phyloP scores from a whole-genome alignment of 139 green algal genomes.

The Coelastrella sp. region DNA sequence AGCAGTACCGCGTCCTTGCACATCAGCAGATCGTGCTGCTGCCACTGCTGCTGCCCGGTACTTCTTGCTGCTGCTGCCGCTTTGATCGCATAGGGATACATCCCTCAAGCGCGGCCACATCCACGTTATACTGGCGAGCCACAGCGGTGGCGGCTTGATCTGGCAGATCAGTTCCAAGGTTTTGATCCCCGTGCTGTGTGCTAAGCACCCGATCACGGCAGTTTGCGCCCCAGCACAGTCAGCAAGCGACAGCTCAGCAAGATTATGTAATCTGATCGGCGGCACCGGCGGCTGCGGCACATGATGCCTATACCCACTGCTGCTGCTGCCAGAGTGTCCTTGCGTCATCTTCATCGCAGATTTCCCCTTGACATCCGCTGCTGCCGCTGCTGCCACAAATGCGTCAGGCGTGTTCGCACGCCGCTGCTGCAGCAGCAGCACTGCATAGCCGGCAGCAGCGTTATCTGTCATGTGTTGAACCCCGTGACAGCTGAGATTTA shows the following conservation, averaged over 20 bases:
- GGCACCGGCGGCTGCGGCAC: not conserved
- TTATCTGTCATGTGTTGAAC: not conserved
- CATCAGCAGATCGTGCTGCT: not conserved
- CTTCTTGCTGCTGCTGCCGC: not conserved
- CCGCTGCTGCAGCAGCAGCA: conserved; percentile 41
- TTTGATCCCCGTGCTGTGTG: conserved; percentile 31
- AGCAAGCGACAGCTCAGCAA: not conserved
- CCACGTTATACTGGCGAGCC: not conserved
- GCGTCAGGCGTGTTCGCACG: conserved; percentile 12
- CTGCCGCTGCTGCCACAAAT: not conserved
- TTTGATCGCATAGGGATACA: not conserved
- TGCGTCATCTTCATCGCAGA: not conserved
- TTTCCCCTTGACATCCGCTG: conserved; percentile 17
- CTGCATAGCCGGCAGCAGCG: conserved; percentile 4
- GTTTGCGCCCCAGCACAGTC: not conserved
- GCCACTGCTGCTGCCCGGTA: not conserved
- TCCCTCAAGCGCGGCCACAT: conserved; percentile 9
- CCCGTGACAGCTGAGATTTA: not conserved
- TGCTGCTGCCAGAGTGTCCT: not conserved
- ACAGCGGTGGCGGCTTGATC: not conserved
- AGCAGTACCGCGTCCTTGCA: not conserved
- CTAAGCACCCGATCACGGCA: conserved; percentile 23
- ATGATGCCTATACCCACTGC: not conserved
- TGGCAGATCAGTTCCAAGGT: not conserved
- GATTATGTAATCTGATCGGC: not conserved